Percentiles rank a stretch among this genome's conserved stretches.
Conservation (phyloP, 2,329 filamentous ascomycete genomes). For the Erysiphe pulchra region DNA sequence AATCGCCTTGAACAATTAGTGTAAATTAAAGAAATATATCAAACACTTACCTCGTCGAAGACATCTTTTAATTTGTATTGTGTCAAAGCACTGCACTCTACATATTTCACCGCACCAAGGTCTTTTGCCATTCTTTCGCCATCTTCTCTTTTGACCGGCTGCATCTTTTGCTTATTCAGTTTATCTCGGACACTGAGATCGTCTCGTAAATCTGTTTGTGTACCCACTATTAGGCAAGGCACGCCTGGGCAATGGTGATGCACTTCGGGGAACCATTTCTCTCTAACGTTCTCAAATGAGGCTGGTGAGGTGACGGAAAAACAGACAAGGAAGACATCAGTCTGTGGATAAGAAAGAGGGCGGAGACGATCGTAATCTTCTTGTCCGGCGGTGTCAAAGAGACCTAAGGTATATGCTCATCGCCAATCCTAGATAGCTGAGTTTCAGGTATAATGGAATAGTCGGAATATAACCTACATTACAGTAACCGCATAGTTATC, state of each 20-base stretch:
- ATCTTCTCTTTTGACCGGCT: conserved; percentile 72
- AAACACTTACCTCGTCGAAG: conserved; percentile 63
- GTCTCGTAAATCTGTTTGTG: conserved; percentile 86
- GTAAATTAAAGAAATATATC: background rate
- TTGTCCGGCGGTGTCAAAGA: conserved; percentile 97
- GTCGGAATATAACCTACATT: conserved; percentile 45
- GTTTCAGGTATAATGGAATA: background rate
- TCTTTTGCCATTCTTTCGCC: conserved; percentile 94
- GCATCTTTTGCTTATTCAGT: conserved; percentile 87
- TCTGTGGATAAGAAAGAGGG: conserved; percentile 91
- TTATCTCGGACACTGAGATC: conserved; percentile 74
- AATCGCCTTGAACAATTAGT: conserved; percentile 39
- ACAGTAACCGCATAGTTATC: conserved; percentile 99
- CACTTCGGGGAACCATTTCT: conserved; percentile 98
- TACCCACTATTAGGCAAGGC: conserved; percentile 91
- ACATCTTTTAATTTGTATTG: conserved; percentile 98
- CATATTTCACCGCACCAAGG: conserved; percentile 92
- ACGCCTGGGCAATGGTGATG: conserved; percentile 97
- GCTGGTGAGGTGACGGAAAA: conserved; percentile 95
- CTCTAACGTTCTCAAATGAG: conserved; percentile 95
- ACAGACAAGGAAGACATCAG: conserved; percentile 95
- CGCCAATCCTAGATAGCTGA: conserved; percentile 53
- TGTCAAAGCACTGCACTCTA: conserved; percentile 92
- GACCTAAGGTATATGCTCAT: conserved; percentile 88
- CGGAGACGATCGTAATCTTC: conserved; percentile 97